Evolutionary conservation across 2,329 filamentous ascomycete species (phyloP).

Genomic region (Acrodontium crateriforme): DNA sequence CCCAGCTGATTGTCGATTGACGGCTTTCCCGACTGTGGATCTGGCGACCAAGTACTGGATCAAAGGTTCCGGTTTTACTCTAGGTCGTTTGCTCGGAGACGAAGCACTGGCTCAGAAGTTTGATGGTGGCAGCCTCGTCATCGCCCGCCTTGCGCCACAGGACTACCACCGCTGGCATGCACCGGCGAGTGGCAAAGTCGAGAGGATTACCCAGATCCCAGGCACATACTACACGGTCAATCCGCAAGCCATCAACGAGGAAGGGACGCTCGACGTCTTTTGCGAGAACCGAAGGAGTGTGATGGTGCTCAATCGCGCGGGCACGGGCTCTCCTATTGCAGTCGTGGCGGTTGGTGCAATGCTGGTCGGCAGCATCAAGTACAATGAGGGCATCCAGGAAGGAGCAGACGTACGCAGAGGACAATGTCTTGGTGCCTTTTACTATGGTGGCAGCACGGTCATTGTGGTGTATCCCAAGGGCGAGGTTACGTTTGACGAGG

Average conservation of each 20-base stretch:
- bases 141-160: constrained; percentile 28
- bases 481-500: constrained; percentile 25
- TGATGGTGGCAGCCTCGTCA: constrained; percentile 24
- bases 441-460: constrained; percentile 31
- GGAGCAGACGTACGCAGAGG: constrained; percentile 24
- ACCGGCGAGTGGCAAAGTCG: constrained; percentile 21
- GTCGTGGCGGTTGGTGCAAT: constrained; percentile 31
- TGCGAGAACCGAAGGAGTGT: constrained; percentile 30
- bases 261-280: constrained; percentile 29
- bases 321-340: constrained; percentile 19
- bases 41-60: constrained; percentile 30
- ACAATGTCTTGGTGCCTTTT: constrained; percentile 28
- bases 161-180: constrained; percentile 30
- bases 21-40: constrained; percentile 25
- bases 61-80: constrained; percentile 28
- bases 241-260: constrained; percentile 28
- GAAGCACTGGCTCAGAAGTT: constrained; percentile 19
- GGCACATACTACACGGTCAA: constrained; percentile 31
- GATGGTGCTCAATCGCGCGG: constrained; percentile 23
- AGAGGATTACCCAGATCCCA: constrained; percentile 23
- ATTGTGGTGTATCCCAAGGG: constrained; percentile 26
- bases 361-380: constrained; percentile 30
- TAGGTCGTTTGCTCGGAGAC: constrained; percentile 19
- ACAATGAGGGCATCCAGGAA: constrained; percentile 22
- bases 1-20: constrained; percentile 28